Conservation (phyloP, 2,329 filamentous ascomycete genomes). For the Calonectria pseudoturangicola region DNA sequence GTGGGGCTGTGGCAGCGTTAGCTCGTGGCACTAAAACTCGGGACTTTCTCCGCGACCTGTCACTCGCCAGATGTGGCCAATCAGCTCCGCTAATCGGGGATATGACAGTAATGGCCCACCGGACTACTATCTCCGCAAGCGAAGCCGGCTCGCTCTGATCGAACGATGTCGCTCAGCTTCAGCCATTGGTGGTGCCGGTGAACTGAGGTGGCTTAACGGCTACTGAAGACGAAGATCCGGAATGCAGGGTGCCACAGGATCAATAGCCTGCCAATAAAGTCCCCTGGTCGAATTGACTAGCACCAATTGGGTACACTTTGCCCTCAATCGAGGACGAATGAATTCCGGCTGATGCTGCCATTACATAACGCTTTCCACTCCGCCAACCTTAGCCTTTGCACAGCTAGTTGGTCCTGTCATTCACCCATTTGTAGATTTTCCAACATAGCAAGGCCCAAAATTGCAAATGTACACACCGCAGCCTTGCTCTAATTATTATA, state of each 20-base stretch:
- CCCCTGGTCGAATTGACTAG: background rate
- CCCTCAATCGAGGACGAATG: too few species aligned
- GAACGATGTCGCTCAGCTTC: background rate
- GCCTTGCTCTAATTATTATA: too few species aligned
- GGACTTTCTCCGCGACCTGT: background rate
- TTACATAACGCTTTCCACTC: slow-evolving; percentile 4
- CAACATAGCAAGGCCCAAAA: too few species aligned
- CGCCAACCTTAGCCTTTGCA: background rate
- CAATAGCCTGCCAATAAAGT: background rate
- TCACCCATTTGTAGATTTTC: too few species aligned
- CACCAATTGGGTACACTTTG: too few species aligned
- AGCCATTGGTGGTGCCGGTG: background rate
- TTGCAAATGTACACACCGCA: too few species aligned
- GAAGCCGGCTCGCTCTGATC: background rate
- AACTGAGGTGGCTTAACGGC: background rate
- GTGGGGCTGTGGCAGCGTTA: background rate
- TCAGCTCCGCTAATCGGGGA: background rate
- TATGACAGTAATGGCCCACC: background rate
- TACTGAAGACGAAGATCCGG: too few species aligned
- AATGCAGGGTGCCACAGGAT: background rate
- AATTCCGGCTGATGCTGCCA: background rate
- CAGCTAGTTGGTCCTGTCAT: background rate
- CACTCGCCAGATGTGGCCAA: background rate
- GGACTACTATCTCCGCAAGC: slow-evolving; percentile 1
- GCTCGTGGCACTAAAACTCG: background rate